phyloP scores from a whole-genome alignment of 2,329 filamentous ascomycete species.

The Penicillium sp. region DNA sequence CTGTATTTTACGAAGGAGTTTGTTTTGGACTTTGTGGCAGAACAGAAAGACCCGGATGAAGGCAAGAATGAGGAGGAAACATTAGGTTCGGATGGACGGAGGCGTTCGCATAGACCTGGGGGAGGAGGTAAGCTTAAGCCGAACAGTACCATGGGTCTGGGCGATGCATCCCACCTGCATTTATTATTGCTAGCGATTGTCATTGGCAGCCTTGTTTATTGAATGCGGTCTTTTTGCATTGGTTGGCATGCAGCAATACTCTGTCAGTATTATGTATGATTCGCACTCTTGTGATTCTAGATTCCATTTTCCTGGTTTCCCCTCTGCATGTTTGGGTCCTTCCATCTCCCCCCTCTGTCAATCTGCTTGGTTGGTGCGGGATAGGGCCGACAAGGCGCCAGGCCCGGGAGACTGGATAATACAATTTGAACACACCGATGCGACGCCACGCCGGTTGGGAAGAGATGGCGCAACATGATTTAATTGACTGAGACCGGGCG shows the following conservation, averaged over 20 bases:
- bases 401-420: background rate
- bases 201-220: slow-evolving; percentile 4
- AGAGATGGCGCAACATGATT: slow-evolving; percentile 19
- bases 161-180: slow-evolving; percentile 1
- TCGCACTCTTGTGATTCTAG: background rate
- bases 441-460: slow-evolving; percentile 12
- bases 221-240: background rate
- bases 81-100: slow-evolving; percentile 29
- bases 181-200: background rate
- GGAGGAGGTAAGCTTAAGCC: slow-evolving; percentile 20
- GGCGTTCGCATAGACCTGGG: slow-evolving; percentile 23
- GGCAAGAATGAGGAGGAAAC: background rate
- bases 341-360: background rate
- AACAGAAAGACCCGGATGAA: slow-evolving; percentile 6
- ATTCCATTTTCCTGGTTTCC: background rate
- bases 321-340: background rate
- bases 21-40: background rate
- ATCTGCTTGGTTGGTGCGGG: background rate
- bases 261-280: background rate
- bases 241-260: background rate
- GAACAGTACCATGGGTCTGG: slow-evolving; percentile 8
- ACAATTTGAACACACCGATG: background rate
- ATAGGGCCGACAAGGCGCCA: background rate
- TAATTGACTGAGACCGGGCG: background rate
- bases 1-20: background rate